Percentiles rank a stretch among this genome's conserved stretches.
phyloP scores from a whole-genome alignment of 345 rosid genomes.

The Bruguiera parviflora region DNA sequence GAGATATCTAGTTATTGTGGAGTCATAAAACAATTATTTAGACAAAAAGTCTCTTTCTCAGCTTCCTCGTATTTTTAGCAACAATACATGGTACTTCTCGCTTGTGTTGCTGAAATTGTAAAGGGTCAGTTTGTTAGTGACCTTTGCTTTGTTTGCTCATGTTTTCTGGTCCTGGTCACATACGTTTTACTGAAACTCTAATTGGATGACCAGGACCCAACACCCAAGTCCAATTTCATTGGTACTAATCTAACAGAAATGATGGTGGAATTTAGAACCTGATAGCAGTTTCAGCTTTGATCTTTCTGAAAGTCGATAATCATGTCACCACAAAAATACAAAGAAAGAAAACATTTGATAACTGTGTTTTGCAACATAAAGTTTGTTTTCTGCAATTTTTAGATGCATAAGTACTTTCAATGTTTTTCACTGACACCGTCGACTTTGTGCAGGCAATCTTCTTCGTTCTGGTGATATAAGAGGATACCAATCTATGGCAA shows the following conservation, averaged over 20 bases:
- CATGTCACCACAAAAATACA: too few species aligned
- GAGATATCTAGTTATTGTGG: not conserved
- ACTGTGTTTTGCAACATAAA: not conserved
- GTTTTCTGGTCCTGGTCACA: not conserved
- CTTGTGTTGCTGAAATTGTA: not conserved
- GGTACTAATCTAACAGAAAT: not conserved
- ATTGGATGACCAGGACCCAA: not conserved
- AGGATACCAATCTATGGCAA: constrained; percentile 96
- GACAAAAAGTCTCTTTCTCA: not conserved
- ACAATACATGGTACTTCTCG: not conserved
- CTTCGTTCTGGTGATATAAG: constrained; percentile 85
- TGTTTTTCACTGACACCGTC: not conserved
- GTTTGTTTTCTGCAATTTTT: not conserved
- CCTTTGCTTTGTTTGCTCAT: not conserved
- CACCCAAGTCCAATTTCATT: not conserved
- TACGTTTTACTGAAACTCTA: not conserved
- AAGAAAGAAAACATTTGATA: not conserved
- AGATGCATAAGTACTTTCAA: not conserved
- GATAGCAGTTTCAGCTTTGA: not conserved
- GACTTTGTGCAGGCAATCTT: constrained; percentile 62
- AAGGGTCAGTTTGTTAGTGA: not conserved
- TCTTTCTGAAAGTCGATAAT: not conserved
- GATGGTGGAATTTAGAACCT: not conserved
- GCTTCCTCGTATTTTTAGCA: not conserved
- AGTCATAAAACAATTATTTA: not conserved